Evolutionary conservation across 257 asterid genomes (phyloP).

Genomic region (Gentiana macrophylla): DNA sequence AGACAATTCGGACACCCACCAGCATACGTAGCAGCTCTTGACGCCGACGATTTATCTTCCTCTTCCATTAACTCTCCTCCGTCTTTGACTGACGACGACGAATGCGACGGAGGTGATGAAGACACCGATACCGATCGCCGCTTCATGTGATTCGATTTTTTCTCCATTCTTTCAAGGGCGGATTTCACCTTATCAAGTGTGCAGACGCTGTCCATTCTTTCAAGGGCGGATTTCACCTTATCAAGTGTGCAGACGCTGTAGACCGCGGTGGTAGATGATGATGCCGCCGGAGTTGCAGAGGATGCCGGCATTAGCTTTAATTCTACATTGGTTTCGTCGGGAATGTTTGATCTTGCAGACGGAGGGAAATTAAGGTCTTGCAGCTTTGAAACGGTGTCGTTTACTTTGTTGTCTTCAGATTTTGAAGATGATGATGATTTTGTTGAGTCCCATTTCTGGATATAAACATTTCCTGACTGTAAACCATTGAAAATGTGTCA

Average conservation of each 20-base stretch:
- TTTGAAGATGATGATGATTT: conserved; percentile 38
- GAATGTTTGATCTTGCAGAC: conserved; percentile 29
- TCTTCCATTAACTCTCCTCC: conserved; percentile 21
- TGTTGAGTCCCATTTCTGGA: conserved; percentile 52
- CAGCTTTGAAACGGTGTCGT: conserved; percentile 15
- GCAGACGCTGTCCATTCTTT: conserved; percentile 59
- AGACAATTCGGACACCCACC: conserved; percentile 73
- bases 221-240: conserved; percentile 76
- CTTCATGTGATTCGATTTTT: conserved; percentile 33
- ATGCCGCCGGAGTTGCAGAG: conserved; percentile 16
- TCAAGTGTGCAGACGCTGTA: conserved; percentile 85
- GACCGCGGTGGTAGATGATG: conserved; percentile 25
- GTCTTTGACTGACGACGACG: conserved; percentile 53
- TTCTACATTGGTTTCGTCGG: conserved; percentile 41
- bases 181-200: conserved; percentile 80
- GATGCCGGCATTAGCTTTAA: conserved; percentile 42
- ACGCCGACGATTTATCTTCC: conserved; percentile 34
- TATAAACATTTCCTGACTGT: conserved; percentile 82
- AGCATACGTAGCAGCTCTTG: conserved; percentile 58
- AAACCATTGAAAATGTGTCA: neutral
- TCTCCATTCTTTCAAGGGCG: conserved; percentile 63
- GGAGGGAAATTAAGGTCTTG: conserved; percentile 90
- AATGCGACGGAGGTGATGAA: conserved; percentile 37
- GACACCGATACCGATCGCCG: conserved; percentile 49
- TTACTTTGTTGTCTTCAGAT: conserved; percentile 24